Base-by-base conservation (phyloP, 768 basidiomycete species). In the Kwoniella sp. region DNA sequence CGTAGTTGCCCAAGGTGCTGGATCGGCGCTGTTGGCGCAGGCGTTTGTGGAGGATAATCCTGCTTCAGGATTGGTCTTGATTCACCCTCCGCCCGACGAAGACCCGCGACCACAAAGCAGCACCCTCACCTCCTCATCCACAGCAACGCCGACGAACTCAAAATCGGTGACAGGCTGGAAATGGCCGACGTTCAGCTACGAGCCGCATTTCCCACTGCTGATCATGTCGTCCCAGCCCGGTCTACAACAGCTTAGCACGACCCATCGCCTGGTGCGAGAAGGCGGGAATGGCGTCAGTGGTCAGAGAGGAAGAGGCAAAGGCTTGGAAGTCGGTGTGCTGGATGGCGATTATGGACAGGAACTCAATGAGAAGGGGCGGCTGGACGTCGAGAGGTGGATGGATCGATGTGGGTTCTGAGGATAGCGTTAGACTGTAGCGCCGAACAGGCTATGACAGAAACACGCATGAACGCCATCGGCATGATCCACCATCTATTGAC, bases 11-110 rank as follows among this genome's bases (percentile, higher is more conserved):
- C 53, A 54, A 2, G 73, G 70, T 5, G 22, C 58, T 7, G 45
- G 47, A 22, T 67, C 67, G 11, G 83, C 86, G 60, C 81, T 89
- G 37, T 83, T 90, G 58, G 85, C 87, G 8, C 87, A 90, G 75
- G 83, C 85, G 23, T 90, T 88, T 75, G 85, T 90, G 66, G 88
- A 87, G 1, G 88, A 87, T 23, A 80, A 89, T 70, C 87, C 89
- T 1, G 86, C 86, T 5, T 82, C 84, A 4, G 89, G 85, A 0
- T 81, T 90, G 55, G 83, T 88, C 63, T 82, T 90, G n/a, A 83
- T 88, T 31, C 85, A 85, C 25, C 87, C 86, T 9, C 86, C 86
- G 0, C 54, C 81, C 11, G 82, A 83, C 34, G 47, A 60, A 20
- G 66, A 66, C 55, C 61, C 47, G 84, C 85, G 34, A 22, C 5